Evolutionary conservation across 2,329 filamentous ascomycete species (phyloP), one percentile per base, ranked within the genome.

Genomic region (Penicillium sp.): DNA sequence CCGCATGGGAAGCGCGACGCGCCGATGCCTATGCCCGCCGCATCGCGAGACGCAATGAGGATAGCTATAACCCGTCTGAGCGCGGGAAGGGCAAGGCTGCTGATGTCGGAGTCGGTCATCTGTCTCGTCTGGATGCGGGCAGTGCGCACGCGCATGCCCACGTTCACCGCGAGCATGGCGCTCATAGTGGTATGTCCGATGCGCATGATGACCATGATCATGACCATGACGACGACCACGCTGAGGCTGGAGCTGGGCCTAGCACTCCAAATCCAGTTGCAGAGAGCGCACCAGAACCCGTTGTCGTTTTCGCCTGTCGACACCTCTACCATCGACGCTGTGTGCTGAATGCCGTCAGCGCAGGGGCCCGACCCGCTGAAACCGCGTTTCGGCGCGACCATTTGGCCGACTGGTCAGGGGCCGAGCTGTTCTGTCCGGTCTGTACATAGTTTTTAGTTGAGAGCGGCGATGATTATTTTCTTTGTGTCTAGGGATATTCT

Each of bases 1-100:
- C 90, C 50, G 87, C 87, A 0, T 97, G 91, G 92, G 87, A 94
- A 72, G 81, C 83, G 54, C 84, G 79, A 63, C 76, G 76, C 57
- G 68, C 68, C 19, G 65, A 73, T 55, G 67, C 65, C 31, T 59
- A 66, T n/a, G 65, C 70, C 41, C 70, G 64, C 50, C 71, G 69
- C 29, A 62, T 70, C 33, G 62, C 63, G 19, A 69, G 63, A 47
- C 67, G 65, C 16, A 51, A 68, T n/a, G 70, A 73, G 52, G 64
- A 68, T 27, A 62, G 65, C 40, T 50, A 61, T 43, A 70, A 72
- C 58, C 68, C 68, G 39, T 64, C 64, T 19, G 69, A 65, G 33
- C 63, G 71, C 48, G 72, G 69, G 6, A 78, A 77, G 58, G 76
- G 74, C 29, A 78, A 78, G 61, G 75, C 68, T 1, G 69, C 68